Base-by-base conservation (phyloP, 1,284 basidiomycete species). In the Phenoliferia sp. region DNA sequence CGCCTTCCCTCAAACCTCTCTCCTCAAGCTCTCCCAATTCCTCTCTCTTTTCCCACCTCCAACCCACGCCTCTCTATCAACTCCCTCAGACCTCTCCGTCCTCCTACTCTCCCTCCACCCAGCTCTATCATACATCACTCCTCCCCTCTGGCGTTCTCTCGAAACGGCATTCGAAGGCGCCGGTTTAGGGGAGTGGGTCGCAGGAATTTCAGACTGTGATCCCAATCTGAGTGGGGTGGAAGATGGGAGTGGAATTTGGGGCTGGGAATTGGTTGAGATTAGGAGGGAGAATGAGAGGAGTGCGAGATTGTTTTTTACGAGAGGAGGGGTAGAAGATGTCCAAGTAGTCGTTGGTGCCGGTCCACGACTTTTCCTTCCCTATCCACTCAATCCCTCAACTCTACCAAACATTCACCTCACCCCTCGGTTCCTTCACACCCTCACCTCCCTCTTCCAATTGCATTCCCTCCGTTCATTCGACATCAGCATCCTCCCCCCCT, bases 381-480 rank as follows among this genome's bases (percentile, higher is more conserved):
- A 55, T 60, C 68, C 70, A 3, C 68, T 66, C 3, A 2, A 17
- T 0, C n/a, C 4, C 0, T 28, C 29, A 3, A 19, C 28, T 39
- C 58, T 1, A 34, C 29, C 31, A 10, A 31, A 34, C 28, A 58
- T 26, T 33, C 52, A 65, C 35, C 64, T 79, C 36, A 79, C 79
- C 10, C 77, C 78, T 3, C 72, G 79, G 1, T 75, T 80, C 22
- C 58, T 69, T 0, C 74, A 76, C 39, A 75, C 77, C 56, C 74
- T 80, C 60, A 75, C 74, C 26, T 70, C 74, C 0, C 72, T 79
- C 64, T 69, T 79, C 10, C 79, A 80, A 68, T 74, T 80, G 6
- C 79, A 80, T 63, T 71, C 74, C 3, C 62, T 79, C 7, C 75
- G 76, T 3, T 10, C 64, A 34, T 62, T 58, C 68, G 63, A 73